A percentile compares a stretch with the other conserved stretches of the same genome.
Conservation (phyloP, 495 filamentous ascomycete species). For the Glarea lozoyensis region DNA sequence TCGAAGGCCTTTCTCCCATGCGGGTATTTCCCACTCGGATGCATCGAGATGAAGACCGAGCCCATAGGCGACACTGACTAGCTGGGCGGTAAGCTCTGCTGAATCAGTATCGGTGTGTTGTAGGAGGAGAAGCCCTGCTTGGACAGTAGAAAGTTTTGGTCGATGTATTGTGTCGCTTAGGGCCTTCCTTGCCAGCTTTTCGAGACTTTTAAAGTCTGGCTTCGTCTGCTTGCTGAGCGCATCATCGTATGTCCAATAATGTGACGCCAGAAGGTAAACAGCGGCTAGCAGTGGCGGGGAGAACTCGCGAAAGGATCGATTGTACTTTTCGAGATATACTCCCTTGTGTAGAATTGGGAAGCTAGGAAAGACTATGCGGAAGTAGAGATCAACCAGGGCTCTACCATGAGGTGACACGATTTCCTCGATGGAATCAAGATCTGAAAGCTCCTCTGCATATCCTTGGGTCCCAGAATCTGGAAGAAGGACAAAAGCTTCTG, state of each 20-base stretch:
- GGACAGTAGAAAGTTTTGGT: slow-evolving; percentile 87
- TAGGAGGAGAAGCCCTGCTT: slow-evolving; percentile 83
- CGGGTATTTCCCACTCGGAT: slow-evolving; percentile 72
- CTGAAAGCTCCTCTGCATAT: slow-evolving; percentile 49
- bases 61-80: slow-evolving; percentile 70
- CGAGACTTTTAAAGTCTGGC: slow-evolving; percentile 68
- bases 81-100: slow-evolving; percentile 76
- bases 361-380: slow-evolving; percentile 75
- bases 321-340: slow-evolving; percentile 77
- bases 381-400: slow-evolving; percentile 76
- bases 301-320: slow-evolving; percentile 63
- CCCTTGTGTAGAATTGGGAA: slow-evolving; percentile 86
- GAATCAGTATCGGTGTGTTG: slow-evolving; percentile 80
- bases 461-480: slow-evolving; percentile 54
- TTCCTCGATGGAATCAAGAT: slow-evolving; percentile 71
- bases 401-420: slow-evolving; percentile 74
- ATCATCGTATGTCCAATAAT: slow-evolving; percentile 73
- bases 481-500: slow-evolving; percentile 76
- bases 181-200: slow-evolving; percentile 63
- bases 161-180: slow-evolving; percentile 68
- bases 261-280: slow-evolving; percentile 80
- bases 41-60: slow-evolving; percentile 83
- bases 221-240: slow-evolving; percentile 52
- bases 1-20: slow-evolving; percentile 74
- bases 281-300: slow-evolving; percentile 79